Conservation (phyloP, 805 yeast species). For the Candida nemodendra region DNA sequence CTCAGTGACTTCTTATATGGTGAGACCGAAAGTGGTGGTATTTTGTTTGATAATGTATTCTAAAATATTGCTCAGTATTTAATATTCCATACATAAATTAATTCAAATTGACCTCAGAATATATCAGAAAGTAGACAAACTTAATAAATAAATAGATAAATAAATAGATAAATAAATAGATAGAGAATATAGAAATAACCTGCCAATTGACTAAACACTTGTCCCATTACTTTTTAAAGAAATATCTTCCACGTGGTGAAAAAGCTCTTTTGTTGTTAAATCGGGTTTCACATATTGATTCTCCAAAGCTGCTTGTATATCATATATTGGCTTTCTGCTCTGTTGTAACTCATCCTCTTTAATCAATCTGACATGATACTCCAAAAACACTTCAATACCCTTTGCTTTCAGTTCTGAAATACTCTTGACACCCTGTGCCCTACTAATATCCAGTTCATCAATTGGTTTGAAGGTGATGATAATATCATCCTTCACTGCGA, state of each 20-base stretch:
- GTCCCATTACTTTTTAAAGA: too few relatives aligned
- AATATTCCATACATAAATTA: too few relatives aligned
- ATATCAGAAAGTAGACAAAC: too few relatives aligned
- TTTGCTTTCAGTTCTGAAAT: constrained; percentile 15
- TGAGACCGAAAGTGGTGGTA: constrained; percentile 15
- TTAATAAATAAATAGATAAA: too few relatives aligned
- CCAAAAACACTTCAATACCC: constrained; percentile 20
- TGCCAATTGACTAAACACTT: too few relatives aligned
- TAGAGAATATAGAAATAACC: too few relatives aligned
- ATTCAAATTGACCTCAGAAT: too few relatives aligned
- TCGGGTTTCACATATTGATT: too few relatives aligned
- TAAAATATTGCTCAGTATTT: too few relatives aligned
- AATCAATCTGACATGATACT: constrained; percentile 22
- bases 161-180: too few relatives aligned
- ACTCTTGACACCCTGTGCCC: constrained; percentile 8
- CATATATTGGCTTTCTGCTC: constrained; percentile 15
- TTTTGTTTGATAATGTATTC: constrained; percentile 19
- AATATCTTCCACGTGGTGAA: too few relatives aligned
- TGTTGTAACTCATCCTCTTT: constrained; percentile 22
- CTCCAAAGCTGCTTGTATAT: constrained; percentile 8
- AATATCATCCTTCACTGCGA: constrained; percentile 35
- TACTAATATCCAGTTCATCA: constrained; percentile 16
- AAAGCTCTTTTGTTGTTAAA: too few relatives aligned
- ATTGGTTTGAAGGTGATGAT: constrained; percentile 28
- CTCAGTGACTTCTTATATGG: constrained; percentile 17